phyloP scores from a whole-genome alignment of 768 basidiomycete genomes.

The Psilocybe sp. region DNA sequence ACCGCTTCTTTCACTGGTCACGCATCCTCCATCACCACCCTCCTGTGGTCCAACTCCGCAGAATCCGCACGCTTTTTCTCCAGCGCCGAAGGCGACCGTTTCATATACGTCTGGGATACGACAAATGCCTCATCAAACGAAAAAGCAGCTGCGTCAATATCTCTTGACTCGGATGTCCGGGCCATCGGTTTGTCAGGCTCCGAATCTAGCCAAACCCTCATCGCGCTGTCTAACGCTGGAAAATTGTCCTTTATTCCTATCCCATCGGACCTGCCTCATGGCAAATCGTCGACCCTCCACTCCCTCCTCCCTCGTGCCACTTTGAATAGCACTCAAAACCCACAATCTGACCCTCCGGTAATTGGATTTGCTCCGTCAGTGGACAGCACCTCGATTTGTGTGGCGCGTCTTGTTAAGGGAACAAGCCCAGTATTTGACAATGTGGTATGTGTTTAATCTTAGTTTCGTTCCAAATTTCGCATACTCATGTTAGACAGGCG shows the following conservation, averaged over 20 bases:
- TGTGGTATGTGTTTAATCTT: conserved; percentile 41
- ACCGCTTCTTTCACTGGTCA: conserved; percentile 62
- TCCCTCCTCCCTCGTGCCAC: conserved; percentile 53
- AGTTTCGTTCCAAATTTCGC: not conserved
- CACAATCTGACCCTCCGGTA: conserved; percentile 32
- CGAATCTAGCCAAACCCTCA: conserved; percentile 38
- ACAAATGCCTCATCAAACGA: conserved; percentile 39
- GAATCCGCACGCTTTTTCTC: conserved; percentile 51
- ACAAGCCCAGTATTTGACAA: conserved; percentile 57
- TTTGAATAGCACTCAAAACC: conserved; percentile 39
- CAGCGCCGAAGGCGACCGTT: conserved; percentile 59
- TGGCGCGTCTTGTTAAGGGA: conserved; percentile 55
- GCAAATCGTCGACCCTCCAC: conserved; percentile 42
- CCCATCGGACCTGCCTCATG: conserved; percentile 40
- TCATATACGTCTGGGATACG: conserved; percentile 61
- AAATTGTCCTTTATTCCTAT: conserved; percentile 57
- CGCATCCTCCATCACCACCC: conserved; percentile 49
- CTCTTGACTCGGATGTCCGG: conserved; percentile 64
- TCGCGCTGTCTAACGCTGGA: conserved; percentile 58
- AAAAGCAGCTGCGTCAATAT: conserved; percentile 55
- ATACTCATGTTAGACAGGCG: conserved; percentile 32
- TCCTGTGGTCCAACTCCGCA: conserved; percentile 45
- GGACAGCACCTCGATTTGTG: conserved; percentile 40
- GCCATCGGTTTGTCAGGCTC: conserved; percentile 34
- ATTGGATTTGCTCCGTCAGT: conserved; percentile 45